Percentiles rank a stretch among this genome's conserved stretches.
Evolutionary conservation across 2,329 filamentous ascomycete genomes (phyloP).

Genomic region (Nemania abortiva): DNA sequence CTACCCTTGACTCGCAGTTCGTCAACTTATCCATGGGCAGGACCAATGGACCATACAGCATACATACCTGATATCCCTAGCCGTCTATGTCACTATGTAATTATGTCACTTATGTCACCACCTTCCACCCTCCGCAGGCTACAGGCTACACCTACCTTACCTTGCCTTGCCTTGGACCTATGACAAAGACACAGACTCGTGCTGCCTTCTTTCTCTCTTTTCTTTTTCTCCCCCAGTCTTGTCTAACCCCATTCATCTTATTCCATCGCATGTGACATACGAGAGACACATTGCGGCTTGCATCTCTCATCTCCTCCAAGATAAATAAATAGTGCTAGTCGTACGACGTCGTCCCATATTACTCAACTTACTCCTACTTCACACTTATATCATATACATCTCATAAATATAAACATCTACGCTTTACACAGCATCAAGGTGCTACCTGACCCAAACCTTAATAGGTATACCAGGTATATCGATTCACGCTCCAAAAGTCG

Average conservation of each 20-base stretch:
- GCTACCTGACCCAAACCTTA: conserved; percentile 5
- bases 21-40: not conserved
- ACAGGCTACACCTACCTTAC: too few relatives aligned
- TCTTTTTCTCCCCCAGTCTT: conserved; percentile 30
- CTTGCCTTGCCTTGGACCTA: too few relatives aligned
- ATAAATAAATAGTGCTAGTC: conserved; percentile 39
- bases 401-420: not conserved
- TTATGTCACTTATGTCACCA: not conserved
- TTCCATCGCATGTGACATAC: conserved; percentile 27
- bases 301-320: conserved; percentile 1
- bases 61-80: too few relatives aligned
- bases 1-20: conserved; percentile 25
- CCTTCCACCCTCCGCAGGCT: not conserved
- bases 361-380: not conserved
- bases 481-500: not conserved
- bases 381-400: not conserved
- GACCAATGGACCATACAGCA: too few relatives aligned
- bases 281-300: conserved; percentile 21
- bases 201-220: conserved; percentile 25
- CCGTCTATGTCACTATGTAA: too few relatives aligned
- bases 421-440: too few relatives aligned
- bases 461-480: not conserved
- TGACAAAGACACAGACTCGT: conserved; percentile 35
- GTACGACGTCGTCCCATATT: conserved; percentile 46
- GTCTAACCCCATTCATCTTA: conserved; percentile 36